Evolutionary conservation across 2,329 filamentous ascomycete genomes (phyloP), one percentile per base, ranked within the genome.

Genomic region (Sphaerostilbella broomeana): DNA sequence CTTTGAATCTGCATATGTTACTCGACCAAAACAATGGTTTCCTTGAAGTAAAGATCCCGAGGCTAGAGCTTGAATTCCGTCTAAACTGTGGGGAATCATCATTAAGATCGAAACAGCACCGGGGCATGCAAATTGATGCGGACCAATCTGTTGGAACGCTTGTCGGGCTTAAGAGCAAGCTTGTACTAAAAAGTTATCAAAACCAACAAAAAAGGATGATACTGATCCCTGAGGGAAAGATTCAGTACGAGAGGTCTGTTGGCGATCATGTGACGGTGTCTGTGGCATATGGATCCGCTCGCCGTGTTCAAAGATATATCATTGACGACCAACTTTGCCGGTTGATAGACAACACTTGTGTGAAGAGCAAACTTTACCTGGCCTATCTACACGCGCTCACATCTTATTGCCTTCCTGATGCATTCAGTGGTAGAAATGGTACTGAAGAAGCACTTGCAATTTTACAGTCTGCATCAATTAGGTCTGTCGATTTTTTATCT

Each of bases 301-400:
- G 24, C 3, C 46, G 41, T 3, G 48, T 58, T 5, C 67, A 75
- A 33, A 46, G 57, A 0, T 81, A 73, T 46, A 48, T 53, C 0
- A 51, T 83, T 0, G 71, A 82, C 43, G 31, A 46, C 0, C 54
- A 55, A 1, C 63, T 83, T 0, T 67, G 74, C 0, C 59, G 68
- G 3, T 49, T 84, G 0, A 44, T 63, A 0, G 72, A 73, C 13
- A 73, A 68, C 44, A 70, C 68, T 0, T 70, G 58, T 10, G 32
- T 78, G 0, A 62, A 68, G 9, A 74, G 71, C 51, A 74, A 70
- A 36, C 56, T 83, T 0, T 63, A 68, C 13, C 56, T 76, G 0
- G 59, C 60, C 7, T 70, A 72, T 19, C 52, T 81, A 0, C 75
- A 81, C 44, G 73, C 69, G 0, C 40, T 77, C 0, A 80, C 76